These are phyloP conservation scores for Hermanozyma aechmeae DNA, from an alignment of 805 yeast species.

Conservation along the genomic window DNA sequence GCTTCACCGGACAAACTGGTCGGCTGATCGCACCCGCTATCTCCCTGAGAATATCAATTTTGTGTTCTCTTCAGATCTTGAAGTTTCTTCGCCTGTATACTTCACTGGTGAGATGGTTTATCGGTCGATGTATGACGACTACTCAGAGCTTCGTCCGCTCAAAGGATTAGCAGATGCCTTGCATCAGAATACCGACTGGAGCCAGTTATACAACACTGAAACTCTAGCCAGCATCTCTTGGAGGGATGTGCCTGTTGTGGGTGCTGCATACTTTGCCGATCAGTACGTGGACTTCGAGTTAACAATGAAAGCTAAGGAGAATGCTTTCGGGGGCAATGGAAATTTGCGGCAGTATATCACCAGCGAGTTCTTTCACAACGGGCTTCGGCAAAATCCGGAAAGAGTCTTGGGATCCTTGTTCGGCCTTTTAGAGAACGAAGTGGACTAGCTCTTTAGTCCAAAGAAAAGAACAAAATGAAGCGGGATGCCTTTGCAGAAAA, in stretches of 20 bases:
- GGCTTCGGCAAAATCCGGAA: conserved; percentile 33
- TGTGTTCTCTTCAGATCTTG: conserved; percentile 9
- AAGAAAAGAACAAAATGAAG: no score
- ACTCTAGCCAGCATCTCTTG: conserved; percentile 19
- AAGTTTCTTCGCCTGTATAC: conserved; percentile 17
- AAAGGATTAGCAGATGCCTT: conserved; percentile 30
- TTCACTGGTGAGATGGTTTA: conserved; percentile 52
- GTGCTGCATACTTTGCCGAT: conserved; percentile 40
- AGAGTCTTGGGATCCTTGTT: conserved; percentile 32
- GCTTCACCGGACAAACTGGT: conserved; percentile 31
- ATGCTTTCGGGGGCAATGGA: conserved; percentile 17
- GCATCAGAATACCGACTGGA: conserved; percentile 27
- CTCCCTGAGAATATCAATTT: conserved; percentile 15
- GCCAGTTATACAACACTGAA: conserved; percentile 23
- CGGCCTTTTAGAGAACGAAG: conserved; percentile 28
- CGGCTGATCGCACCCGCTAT: conserved; percentile 34
- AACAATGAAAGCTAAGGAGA: conserved; percentile 24
- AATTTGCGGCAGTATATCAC: conserved; percentile 35
- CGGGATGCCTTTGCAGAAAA: no score
- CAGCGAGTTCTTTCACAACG: conserved; percentile 43
- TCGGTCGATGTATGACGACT: conserved; percentile 42
- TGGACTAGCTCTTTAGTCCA: no score
- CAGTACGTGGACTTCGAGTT: conserved; percentile 43
- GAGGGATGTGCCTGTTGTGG: conserved; percentile 35
- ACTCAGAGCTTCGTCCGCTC: conserved; percentile 29